phyloP scores from a whole-genome alignment of 2,329 filamentous ascomycete species.

The Claviceps africana region DNA sequence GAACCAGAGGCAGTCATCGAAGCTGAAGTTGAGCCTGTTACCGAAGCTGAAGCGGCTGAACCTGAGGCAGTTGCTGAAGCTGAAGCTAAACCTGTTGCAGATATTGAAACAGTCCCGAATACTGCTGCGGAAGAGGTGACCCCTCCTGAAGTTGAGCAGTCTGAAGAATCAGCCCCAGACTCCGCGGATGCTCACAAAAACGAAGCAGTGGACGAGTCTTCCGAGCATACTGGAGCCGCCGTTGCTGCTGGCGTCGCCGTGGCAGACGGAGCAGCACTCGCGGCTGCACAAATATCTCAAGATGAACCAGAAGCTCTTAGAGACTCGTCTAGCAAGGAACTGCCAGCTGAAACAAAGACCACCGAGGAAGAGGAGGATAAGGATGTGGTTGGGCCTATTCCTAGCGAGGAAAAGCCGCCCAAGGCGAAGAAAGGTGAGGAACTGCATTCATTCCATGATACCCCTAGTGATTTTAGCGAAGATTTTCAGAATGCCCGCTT shows the following conservation, averaged over 20 bases:
- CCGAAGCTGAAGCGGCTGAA: no score
- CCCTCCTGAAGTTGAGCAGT: not conserved
- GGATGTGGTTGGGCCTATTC: conserved; percentile 25
- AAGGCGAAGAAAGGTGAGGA: conserved; percentile 31
- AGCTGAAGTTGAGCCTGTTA: no score
- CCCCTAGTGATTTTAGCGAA: conserved; percentile 22
- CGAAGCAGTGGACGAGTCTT: not conserved
- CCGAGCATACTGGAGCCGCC: conserved; percentile 1
- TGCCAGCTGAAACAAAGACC: conserved; percentile 10
- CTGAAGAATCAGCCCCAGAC: conserved; percentile 1
- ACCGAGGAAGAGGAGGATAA: conserved; percentile 23
- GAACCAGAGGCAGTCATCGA: no score
- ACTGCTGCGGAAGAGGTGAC: not conserved
- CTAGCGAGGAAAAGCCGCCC: conserved; percentile 19
- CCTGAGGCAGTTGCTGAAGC: no score
- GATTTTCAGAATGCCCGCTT: conserved; percentile 15
- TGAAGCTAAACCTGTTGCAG: not conserved
- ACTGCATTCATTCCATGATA: conserved; percentile 23
- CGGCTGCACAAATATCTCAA: not conserved
- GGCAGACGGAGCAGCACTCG: conserved; percentile 4
- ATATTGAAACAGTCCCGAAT: not conserved
- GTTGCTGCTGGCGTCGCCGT: not conserved
- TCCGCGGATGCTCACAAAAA: not conserved
- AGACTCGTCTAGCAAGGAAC: not conserved
- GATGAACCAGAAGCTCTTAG: not conserved